phyloP scores from a whole-genome alignment of 2,329 filamentous ascomycete genomes.

The Fusarium haematococcum region DNA sequence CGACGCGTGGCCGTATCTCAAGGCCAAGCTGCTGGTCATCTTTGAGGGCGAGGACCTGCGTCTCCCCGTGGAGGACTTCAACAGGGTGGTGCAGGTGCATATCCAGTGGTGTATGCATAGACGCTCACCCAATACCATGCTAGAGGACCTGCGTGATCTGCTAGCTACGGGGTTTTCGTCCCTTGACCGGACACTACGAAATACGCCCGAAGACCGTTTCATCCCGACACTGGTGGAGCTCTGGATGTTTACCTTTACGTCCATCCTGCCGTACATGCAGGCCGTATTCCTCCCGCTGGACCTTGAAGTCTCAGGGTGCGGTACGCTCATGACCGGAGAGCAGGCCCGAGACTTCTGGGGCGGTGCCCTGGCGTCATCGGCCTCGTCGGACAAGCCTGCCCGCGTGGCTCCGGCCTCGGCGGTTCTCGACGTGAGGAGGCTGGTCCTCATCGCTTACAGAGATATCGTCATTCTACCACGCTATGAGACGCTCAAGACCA shows the following conservation, averaged over 20 bases:
- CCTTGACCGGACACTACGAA: conserved; percentile 84
- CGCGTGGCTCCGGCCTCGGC: conserved; percentile 62
- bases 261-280: conserved; percentile 92
- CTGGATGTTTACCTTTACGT: conserved; percentile 93
- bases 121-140: conserved; percentile 74
- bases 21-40: conserved; percentile 79
- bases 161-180: conserved; percentile 85
- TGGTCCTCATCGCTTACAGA: conserved; percentile 88
- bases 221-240: conserved; percentile 91
- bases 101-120: conserved; percentile 82
- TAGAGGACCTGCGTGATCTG: conserved; percentile 82
- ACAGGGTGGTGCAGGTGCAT: conserved; percentile 81
- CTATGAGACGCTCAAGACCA: conserved; percentile 88
- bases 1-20: conserved; percentile 85
- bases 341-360: conserved; percentile 94
- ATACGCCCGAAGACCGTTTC: conserved; percentile 86
- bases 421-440: conserved; percentile 85
- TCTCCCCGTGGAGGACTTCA: conserved; percentile 86
- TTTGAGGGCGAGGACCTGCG: conserved; percentile 86
- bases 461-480: conserved; percentile 90
- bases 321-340: conserved; percentile 79
- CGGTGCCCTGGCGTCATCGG: conserved; percentile 64
- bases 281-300: conserved; percentile 94
- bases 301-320: conserved; percentile 89
- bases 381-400: conserved; percentile 46